Evolutionary conservation across 495 filamentous ascomycete species (phyloP), one percentile per base, ranked within the genome.

Genomic region (Rusavskia elegans): DNA sequence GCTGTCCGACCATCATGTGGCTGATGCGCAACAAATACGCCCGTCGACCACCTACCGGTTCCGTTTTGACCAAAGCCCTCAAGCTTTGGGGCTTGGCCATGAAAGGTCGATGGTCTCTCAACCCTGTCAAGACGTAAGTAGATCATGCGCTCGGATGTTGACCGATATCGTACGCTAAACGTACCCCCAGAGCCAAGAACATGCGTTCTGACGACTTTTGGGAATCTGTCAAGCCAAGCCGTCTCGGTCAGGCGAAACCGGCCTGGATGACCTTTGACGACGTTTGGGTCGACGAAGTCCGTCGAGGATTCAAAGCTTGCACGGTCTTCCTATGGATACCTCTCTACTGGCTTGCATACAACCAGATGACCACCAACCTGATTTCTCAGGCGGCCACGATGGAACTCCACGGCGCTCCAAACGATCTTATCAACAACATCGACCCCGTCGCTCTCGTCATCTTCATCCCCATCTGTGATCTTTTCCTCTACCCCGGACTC

Each of bases 371-470:
- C 35, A 65, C 66, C 59, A 81, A 80, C 65, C 75, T 81, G 55
- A 69, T 79, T 55, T 72, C 75, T 13, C 77, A 61, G 53, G 85
- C 85, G 3, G 78, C 78, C 7, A 80, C 77, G 7, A 84, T 90
- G 82, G 57, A 68, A 8, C 72, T 86, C 13, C 73, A 75, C 45
- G 81, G 82, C 13, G 75, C 87, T 0, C 86, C 86, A 49, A 87
- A 89, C 66, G 86, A 92, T 60, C 72, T 89, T 25, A 70, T 89
- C 58, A 76, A 75, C 57, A 92, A 89, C 62, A 74, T 92, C 29
- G 80, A 89, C 62, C 84, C 86, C 13, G 68, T 90, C 53, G 71
- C 83, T 2, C 66, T 89, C 37, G 75, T 90, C 62, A 84, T 92
- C 63, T 75, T 89, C 55, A 87, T 90, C 51, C 86, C 86, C 9